These are phyloP conservation scores for Ajuga chamaepitys DNA, from an alignment of 257 asterid genomes.

Conservation along the genomic window DNA sequence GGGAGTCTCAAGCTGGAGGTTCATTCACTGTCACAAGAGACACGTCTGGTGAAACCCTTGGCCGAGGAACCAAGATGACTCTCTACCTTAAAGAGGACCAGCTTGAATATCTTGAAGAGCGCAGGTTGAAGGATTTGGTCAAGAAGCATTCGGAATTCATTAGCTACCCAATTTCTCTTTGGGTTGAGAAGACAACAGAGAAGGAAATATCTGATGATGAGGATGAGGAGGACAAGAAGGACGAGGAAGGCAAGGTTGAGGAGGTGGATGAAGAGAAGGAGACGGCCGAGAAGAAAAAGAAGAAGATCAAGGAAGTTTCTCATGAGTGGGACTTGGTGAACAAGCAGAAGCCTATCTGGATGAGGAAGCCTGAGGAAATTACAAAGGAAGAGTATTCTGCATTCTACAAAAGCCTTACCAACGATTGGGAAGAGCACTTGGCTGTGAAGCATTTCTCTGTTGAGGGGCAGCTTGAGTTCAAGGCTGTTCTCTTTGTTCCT, in stretches of 20 bases:
- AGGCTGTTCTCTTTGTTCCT: constrained; percentile 18
- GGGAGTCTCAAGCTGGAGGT: constrained; percentile 8
- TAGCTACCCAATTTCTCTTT: constrained; percentile 20
- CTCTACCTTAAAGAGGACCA: constrained; percentile 18
- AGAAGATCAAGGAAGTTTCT: constrained; percentile 19
- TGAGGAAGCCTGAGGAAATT: constrained; percentile 20
- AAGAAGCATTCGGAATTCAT: constrained; percentile 21
- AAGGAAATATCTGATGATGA: constrained; percentile 20
- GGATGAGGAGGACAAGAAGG: constrained; percentile 17
- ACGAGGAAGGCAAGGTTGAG: constrained; percentile 17
- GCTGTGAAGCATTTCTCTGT: constrained; percentile 18
- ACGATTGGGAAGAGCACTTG: constrained; percentile 19
- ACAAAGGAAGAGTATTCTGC: constrained; percentile 20
- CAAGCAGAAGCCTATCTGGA: constrained; percentile 6
- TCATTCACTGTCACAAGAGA: constrained; percentile 18
- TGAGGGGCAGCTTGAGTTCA: constrained; percentile 18
- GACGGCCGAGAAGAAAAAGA: constrained; percentile 14
- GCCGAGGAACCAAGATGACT: constrained; percentile 16
- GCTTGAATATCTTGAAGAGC: constrained; percentile 20
- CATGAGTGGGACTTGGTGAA: constrained; percentile 14
- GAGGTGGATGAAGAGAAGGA: constrained; percentile 11
- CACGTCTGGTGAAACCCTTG: constrained; percentile 14
- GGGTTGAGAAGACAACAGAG: constrained; percentile 22
- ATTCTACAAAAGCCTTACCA: constrained; percentile 18
- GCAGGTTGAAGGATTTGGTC: constrained; percentile 15